Base-by-base conservation (phyloP, 2,329 filamentous ascomycete species). In the Tympanopsis confertula region DNA sequence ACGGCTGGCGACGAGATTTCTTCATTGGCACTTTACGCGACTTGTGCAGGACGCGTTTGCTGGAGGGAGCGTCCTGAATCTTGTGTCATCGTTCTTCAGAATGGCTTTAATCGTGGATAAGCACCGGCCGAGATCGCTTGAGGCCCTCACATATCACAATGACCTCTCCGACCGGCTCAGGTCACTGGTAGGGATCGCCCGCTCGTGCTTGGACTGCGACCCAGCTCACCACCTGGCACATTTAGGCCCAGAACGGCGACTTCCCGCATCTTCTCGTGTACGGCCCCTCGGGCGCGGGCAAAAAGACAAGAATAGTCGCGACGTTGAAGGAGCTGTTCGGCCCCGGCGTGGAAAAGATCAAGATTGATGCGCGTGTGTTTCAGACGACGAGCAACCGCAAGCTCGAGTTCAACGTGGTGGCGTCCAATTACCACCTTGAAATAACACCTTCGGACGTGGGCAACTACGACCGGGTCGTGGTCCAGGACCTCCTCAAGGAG, bases 231-330 rank as follows among this genome's bases (percentile, higher is more conserved):
- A 10, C 20, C 20, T 12, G 14, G 33, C 35, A 19, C 18, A 33
- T 39, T 42, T 48, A 94, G 88, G 91, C 91, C 39, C 86, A 93
- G 74, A 93, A 83, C 62, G 86, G 88, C 49, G 91, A 98, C 59
- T 98, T 98, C 56, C 91, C 91, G 36, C 91, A 98, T 63, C 78
- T 98, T 35, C 83, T 98, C 44, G 85, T 98, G 45, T 98, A 96
- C 56, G 91, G 91, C 0, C 91, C 91, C 1, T 95, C 89, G 0
- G 91, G 91, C 24, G 91, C 91, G 4, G 91, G 91, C 47, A 98
- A 98, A 61, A 98, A 98, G 63, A 98, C 91, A 1, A 81, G 91
- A 32, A 93, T 96, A 47, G 86, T 95, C 14, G 87, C 91, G 13
- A 96, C 89, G 0, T 66, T 98, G 3, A 94, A 94, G 58, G 89